These are phyloP conservation scores for Coniochaeta pulveracea DNA, from an alignment of 2,329 filamentous ascomycete species.

Conservation along the genomic window DNA sequence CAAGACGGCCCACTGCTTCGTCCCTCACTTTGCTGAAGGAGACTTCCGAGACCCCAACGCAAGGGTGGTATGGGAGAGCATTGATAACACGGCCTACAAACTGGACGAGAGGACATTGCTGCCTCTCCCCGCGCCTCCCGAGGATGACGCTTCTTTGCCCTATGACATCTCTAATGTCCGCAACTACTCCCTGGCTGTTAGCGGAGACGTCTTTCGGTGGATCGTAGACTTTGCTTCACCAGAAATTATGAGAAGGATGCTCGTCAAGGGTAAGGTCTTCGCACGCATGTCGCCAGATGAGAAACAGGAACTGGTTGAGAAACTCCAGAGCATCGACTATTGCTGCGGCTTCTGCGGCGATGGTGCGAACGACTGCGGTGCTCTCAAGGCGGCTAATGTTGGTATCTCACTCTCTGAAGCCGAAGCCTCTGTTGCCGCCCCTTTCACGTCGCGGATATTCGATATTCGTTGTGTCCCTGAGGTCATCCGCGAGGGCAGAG, in stretches of 20 bases:
- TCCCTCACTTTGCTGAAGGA: constrained; percentile 79
- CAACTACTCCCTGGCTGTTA: constrained; percentile 83
- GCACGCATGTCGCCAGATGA: constrained; percentile 98
- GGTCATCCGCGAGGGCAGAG: constrained; percentile 85
- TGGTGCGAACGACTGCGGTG: constrained; percentile 94
- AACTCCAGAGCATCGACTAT: constrained; percentile 91
- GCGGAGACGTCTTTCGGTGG: constrained; percentile 93
- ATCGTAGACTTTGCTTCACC: constrained; percentile 81
- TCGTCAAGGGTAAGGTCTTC: constrained; percentile 85
- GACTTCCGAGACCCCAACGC: constrained; percentile 62
- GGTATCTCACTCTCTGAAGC: constrained; percentile 95
- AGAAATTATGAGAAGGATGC: constrained; percentile 72
- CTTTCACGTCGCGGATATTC: constrained; percentile 90
- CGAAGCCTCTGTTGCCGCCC: constrained; percentile 94
- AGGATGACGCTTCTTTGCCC: constrained; percentile 71
- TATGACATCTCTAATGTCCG: constrained; percentile 72
- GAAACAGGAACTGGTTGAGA: constrained; percentile 95
- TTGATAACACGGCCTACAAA: constrained; percentile 71
- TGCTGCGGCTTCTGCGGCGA: constrained; percentile 95
- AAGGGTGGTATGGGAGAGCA: constrained; percentile 78
- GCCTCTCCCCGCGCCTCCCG: constrained; percentile 39
- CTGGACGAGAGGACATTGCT: constrained; percentile 70
- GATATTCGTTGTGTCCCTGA: constrained; percentile 93
- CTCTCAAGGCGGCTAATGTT: constrained; percentile 92
- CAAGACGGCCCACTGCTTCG: constrained; percentile 75